Evolutionary conservation across 1,139 yeast genomes (phyloP).

Genomic region (Hemisphaericaspora subhashii): DNA sequence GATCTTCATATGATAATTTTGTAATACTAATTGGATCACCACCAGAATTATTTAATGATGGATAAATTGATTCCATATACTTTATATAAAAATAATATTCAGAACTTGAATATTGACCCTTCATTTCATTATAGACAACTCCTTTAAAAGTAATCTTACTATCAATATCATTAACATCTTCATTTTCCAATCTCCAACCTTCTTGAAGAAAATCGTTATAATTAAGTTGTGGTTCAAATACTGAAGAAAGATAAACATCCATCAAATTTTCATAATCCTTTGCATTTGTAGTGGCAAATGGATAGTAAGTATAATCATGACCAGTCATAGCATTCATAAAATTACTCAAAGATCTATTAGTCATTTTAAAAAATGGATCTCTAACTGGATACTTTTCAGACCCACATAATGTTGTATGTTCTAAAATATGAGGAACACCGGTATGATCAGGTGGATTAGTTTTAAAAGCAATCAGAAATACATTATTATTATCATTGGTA

Average conservation of each 20-base stretch:
- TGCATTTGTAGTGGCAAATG: constrained; percentile 89
- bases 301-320: constrained; percentile 91
- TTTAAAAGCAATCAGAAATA: constrained; percentile 85
- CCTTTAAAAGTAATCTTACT: constrained; percentile 82
- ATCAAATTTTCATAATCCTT: constrained; percentile 81
- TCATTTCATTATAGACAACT: constrained; percentile 97
- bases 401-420: constrained; percentile 95
- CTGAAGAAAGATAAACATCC: constrained; percentile 87
- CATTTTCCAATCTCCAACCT: constrained; percentile 95
- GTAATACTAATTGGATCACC: constrained; percentile 90
- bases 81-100: constrained; percentile 82
- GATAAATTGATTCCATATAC: constrained; percentile 83
- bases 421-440: constrained; percentile 94
- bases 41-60: constrained; percentile 84
- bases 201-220: constrained; percentile 89
- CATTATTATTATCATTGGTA: constrained; percentile 73
- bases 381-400: constrained; percentile 87
- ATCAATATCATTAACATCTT: constrained; percentile 51
- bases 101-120: constrained; percentile 92
- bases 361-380: constrained; percentile 97
- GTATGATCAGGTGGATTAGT: constrained; percentile 92
- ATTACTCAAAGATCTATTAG: constrained; percentile 80
- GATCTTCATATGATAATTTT: constrained; percentile 67
- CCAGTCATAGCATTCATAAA: constrained; percentile 99
- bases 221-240: constrained; percentile 75